Evolutionary conservation across 2,329 filamentous ascomycete species (phyloP).

Genomic region (Chrysoporthe puriensis): DNA sequence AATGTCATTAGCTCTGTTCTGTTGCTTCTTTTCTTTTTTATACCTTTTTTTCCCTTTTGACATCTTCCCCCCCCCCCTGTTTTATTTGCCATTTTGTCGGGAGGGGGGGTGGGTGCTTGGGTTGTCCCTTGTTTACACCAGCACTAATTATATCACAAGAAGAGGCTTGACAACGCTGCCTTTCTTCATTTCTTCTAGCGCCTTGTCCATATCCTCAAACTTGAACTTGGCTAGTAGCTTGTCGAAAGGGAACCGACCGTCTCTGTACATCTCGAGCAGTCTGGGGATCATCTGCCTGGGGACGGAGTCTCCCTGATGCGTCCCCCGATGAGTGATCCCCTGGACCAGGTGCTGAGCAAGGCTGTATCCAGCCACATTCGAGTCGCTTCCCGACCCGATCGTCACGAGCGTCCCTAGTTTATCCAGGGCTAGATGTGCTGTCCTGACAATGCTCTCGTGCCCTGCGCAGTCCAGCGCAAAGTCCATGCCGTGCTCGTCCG

Average conservation of each 20-base stretch:
- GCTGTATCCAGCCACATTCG: constrained; percentile 4
- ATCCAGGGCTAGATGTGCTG: constrained; percentile 12
- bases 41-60: too few relatives aligned
- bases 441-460: constrained; percentile 14
- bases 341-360: constrained; percentile 9
- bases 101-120: not conserved
- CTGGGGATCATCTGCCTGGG: constrained; percentile 19
- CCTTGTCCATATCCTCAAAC: constrained; percentile 12
- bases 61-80: too few relatives aligned
- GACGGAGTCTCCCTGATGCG: constrained; percentile 25
- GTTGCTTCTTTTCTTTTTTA: too few relatives aligned
- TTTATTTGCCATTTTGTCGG: not conserved
- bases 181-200: not conserved
- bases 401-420: constrained; percentile 20
- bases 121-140: not conserved
- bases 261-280: constrained; percentile 19
- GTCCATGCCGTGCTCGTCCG: constrained; percentile 9
- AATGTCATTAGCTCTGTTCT: too few relatives aligned
- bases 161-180: constrained; percentile 12
- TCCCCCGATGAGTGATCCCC: constrained; percentile 18
- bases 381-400: constrained; percentile 1
- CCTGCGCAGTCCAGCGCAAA: constrained; percentile 25
- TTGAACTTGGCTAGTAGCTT: not conserved
- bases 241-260: constrained; percentile 18
- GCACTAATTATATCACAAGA: not conserved